These are phyloP conservation scores for Cucumis melo DNA, from an alignment of 306 rosid genomes.

Conservation along the genomic window DNA sequence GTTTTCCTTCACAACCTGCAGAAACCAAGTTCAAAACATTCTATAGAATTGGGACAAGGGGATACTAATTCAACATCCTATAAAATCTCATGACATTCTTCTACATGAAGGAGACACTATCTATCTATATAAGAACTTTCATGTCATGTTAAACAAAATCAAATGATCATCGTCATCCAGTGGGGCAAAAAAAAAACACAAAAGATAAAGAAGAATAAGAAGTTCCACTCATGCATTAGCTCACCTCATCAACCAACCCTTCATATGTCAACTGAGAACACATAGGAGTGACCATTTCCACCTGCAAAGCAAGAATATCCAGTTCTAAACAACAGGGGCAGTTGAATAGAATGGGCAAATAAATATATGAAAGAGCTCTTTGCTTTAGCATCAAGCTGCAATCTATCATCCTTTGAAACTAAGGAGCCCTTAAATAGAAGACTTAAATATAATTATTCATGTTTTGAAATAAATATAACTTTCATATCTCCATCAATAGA, in stretches of 20 bases:
- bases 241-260: slow-evolving; percentile 94
- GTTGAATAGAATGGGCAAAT: neutral
- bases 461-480: neutral
- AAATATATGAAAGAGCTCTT: no score
- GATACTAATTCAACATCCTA: no score
- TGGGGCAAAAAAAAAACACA: neutral
- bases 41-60: no score
- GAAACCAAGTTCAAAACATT: neutral
- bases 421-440: neutral
- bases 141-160: neutral
- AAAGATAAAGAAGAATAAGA: slow-evolving; percentile 14
- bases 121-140: neutral
- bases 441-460: neutral
- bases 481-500: neutral
- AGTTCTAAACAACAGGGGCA: slow-evolving; percentile 12
- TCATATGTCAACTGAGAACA: slow-evolving; percentile 87
- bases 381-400: no score
- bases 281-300: slow-evolving; percentile 97
- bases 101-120: no score
- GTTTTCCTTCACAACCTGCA: slow-evolving; percentile 93
- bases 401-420: neutral
- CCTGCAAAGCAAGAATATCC: slow-evolving; percentile 44
- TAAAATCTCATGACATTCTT: no score
- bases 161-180: slow-evolving; percentile 4
- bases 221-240: slow-evolving; percentile 18